A percentile compares a stretch with the other conserved stretches of the same genome.
phyloP scores from a whole-genome alignment of 176 grass and related monocot species.

The Melocanna baccifera region DNA sequence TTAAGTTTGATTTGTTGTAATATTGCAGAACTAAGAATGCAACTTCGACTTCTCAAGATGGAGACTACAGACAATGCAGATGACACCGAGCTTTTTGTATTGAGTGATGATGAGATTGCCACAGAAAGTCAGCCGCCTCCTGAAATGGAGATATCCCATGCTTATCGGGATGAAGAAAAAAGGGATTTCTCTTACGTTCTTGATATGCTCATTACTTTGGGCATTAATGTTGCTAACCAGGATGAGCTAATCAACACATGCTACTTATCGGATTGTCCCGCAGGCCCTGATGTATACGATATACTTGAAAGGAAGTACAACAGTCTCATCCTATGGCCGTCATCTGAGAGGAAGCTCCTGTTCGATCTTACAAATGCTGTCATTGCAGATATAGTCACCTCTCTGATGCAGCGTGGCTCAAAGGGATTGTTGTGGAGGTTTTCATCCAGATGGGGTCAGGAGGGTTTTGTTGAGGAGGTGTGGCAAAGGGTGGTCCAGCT shows the following conservation, averaged over 20 bases:
- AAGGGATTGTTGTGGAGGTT: constrained; percentile 31
- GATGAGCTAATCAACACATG: constrained; percentile 41
- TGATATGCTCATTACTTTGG: constrained; percentile 61
- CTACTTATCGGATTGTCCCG: constrained; percentile 45
- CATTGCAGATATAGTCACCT: constrained; percentile 43
- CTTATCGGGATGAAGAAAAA: constrained; percentile 73
- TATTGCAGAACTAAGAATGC: constrained; percentile 82
- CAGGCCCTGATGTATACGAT: constrained; percentile 40
- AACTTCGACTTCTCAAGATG: constrained; percentile 87
- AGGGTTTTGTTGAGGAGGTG: constrained; percentile 58
- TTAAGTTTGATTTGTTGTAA: constrained; percentile 36
- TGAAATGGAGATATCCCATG: constrained; percentile 42
- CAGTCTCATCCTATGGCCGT: constrained; percentile 56
- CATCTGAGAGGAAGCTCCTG: constrained; percentile 75
- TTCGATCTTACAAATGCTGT: constrained; percentile 70
- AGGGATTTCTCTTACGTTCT: constrained; percentile 83
- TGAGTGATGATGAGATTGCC: constrained; percentile 60
- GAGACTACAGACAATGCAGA: constrained; percentile 52
- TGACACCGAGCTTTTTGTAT: constrained; percentile 26
- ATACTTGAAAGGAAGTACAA: constrained; percentile 76
- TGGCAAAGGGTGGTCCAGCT: constrained; percentile 64
- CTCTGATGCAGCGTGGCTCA: constrained; percentile 24
- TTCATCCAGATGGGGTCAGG: constrained; percentile 28
- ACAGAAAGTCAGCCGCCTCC: constrained; percentile 28
- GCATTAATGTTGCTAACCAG: constrained; percentile 40